A percentile compares a stretch with the other conserved stretches of the same genome.
Conservation (phyloP, 805 yeast genomes). For the Hanseniaspora mollemarum region DNA sequence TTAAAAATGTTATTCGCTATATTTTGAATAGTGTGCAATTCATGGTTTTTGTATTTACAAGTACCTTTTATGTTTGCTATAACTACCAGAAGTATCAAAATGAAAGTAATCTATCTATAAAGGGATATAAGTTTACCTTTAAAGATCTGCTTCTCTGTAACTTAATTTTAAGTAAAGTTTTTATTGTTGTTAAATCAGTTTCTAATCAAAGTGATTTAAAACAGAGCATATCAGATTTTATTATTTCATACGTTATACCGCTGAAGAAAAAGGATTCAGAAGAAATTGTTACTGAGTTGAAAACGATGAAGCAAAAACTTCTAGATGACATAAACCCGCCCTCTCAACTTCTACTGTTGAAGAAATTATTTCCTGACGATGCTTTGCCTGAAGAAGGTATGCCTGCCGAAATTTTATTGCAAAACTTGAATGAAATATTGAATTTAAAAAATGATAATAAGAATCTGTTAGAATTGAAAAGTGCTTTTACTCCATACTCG, state of each 20-base stretch:
- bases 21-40: neutral
- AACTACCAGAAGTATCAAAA: neutral
- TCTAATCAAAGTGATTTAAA: neutral
- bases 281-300: neutral
- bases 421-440: constrained; percentile 36
- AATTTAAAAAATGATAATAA: neutral
- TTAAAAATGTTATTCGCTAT: neutral
- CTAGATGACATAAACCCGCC: constrained; percentile 1
- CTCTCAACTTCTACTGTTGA: neutral
- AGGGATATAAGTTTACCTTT: neutral
- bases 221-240: neutral
- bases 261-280: constrained; percentile 1
- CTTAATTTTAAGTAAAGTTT: neutral
- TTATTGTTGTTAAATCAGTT: neutral
- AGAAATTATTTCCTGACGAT: neutral
- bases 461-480: constrained; percentile 23
- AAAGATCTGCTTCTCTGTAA: neutral
- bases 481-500: constrained; percentile 43
- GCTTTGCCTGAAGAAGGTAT: constrained; percentile 53
- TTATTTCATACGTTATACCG: neutral
- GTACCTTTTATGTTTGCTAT: neutral
- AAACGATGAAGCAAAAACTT: neutral
- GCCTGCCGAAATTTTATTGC: constrained; percentile 35
- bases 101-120: neutral
- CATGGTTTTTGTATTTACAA: neutral